Evolutionary conservation across 1,284 basidiomycete species (phyloP).

Genomic region (Clitocybe nebularis): DNA sequence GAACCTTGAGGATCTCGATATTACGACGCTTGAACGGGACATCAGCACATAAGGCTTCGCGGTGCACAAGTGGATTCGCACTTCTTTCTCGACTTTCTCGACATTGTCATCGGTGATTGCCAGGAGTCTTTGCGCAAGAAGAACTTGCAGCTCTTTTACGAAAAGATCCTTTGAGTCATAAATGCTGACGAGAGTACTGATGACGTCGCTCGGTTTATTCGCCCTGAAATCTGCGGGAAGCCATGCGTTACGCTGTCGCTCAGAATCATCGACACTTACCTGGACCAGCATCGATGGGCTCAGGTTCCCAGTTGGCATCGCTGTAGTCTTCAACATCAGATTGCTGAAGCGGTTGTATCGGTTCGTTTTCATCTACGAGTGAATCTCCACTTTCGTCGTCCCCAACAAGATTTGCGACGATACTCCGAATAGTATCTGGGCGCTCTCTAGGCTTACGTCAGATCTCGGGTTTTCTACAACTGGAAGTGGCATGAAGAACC

Average conservation of each 20-base stretch:
- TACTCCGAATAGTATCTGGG: slow-evolving; percentile 87
- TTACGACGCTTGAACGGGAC: slow-evolving; percentile 67
- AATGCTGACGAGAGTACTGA: slow-evolving; percentile 93
- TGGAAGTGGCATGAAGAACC: slow-evolving; percentile 40
- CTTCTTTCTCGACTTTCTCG: slow-evolving; percentile 85
- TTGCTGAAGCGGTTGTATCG: slow-evolving; percentile 69
- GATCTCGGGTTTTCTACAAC: slow-evolving; percentile 1
- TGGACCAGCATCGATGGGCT: slow-evolving; percentile 90
- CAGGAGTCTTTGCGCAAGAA: slow-evolving; percentile 82
- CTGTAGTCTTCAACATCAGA: slow-evolving; percentile 79
- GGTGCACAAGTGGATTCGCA: slow-evolving; percentile 32
- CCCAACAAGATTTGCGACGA: slow-evolving; percentile 88
- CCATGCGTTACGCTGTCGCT: no score
- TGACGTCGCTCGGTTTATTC: slow-evolving; percentile 84
- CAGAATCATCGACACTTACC: slow-evolving; percentile 50
- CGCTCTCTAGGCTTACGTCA: slow-evolving; percentile 54
- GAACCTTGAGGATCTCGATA: slow-evolving; percentile 88
- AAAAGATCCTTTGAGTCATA: slow-evolving; percentile 94
- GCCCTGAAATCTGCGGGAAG: slow-evolving; percentile 83
- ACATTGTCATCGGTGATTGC: slow-evolving; percentile 74
- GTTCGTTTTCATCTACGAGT: slow-evolving; percentile 75
- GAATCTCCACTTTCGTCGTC: slow-evolving; percentile 81
- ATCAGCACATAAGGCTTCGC: background rate
- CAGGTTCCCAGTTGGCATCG: slow-evolving; percentile 90
- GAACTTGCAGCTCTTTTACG: slow-evolving; percentile 87